phyloP scores from a whole-genome alignment of 495 filamentous ascomycete genomes.

The Hypoxylon fuscum region DNA sequence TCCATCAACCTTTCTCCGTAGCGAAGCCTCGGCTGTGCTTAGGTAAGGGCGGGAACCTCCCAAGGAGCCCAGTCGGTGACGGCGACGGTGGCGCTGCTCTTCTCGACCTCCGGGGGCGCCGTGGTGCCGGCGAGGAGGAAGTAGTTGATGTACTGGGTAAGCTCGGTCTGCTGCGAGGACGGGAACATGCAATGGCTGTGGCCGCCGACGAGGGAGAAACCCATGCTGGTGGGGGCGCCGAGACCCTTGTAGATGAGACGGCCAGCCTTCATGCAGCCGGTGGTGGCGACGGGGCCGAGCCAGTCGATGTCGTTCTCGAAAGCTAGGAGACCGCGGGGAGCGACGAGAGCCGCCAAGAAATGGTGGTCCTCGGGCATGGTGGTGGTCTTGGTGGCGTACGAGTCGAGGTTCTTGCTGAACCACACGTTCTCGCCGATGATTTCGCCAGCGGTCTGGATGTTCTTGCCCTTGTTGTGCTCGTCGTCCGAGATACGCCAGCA shows the following conservation, averaged over 20 bases:
- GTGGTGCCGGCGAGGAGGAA: conserved; percentile 55
- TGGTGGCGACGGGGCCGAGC: conserved; percentile 59
- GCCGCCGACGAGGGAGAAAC: conserved; percentile 61
- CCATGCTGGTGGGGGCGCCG: conserved; percentile 58
- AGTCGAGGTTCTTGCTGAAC: conserved; percentile 57
- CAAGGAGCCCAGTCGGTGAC: conserved; percentile 54
- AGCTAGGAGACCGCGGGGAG: conserved; percentile 56
- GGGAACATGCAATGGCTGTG: conserved; percentile 66
- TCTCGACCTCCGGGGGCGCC: conserved; percentile 51
- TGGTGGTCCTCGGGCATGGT: conserved; percentile 61
- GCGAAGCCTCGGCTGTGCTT: conserved; percentile 19
- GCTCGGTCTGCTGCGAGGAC: conserved; percentile 55
- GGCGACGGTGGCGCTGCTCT: conserved; percentile 48
- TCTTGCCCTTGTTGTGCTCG: conserved; percentile 54
- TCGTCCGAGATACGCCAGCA: conserved; percentile 61
- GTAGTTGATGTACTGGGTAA: conserved; percentile 63
- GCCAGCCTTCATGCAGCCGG: conserved; percentile 64
- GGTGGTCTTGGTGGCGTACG: conserved; percentile 49
- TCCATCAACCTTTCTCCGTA: neutral
- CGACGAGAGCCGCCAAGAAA: conserved; percentile 56
- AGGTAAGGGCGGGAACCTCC: conserved; percentile 50
- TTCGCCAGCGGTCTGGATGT: conserved; percentile 60
- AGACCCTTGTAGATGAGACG: conserved; percentile 60
- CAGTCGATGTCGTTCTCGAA: conserved; percentile 66
- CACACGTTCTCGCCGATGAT: conserved; percentile 63